Evolutionary conservation across 2,329 filamentous ascomycete species (phyloP).

Genomic region (Fusarium gaditjirri): DNA sequence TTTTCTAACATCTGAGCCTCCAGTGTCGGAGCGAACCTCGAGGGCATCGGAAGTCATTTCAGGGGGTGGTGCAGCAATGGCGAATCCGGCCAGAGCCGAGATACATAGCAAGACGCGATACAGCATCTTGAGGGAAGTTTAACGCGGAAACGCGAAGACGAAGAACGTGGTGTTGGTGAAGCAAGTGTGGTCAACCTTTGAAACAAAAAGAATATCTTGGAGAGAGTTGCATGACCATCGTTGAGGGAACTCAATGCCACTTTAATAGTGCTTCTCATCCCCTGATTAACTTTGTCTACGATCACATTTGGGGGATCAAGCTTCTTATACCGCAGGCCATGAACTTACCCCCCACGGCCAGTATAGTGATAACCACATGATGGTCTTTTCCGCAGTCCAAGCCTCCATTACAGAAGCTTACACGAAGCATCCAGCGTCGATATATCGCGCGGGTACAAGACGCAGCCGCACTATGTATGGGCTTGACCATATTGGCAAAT

Average conservation of each 20-base stretch:
- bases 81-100: background rate
- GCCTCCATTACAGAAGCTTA: rapidly evolving
- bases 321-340: background rate
- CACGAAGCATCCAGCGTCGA: too few relatives aligned
- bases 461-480: background rate
- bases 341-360: too few relatives aligned
- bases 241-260: background rate
- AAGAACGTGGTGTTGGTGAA: background rate
- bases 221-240: background rate
- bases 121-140: background rate
- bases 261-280: background rate
- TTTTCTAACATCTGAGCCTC: rapidly evolving
- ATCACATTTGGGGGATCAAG: background rate
- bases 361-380: background rate
- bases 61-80: background rate
- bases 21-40: background rate
- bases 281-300: background rate
- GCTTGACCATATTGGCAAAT: background rate
- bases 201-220: background rate
- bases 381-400: rapidly evolving
- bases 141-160: too few relatives aligned
- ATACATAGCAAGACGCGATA: background rate
- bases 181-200: background rate
- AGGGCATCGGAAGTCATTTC: background rate
- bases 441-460: background rate